Evolutionary conservation across 257 asterid genomes (phyloP), one percentile per base, ranked within the genome.

Genomic region (Voacanga thouarsii): DNA sequence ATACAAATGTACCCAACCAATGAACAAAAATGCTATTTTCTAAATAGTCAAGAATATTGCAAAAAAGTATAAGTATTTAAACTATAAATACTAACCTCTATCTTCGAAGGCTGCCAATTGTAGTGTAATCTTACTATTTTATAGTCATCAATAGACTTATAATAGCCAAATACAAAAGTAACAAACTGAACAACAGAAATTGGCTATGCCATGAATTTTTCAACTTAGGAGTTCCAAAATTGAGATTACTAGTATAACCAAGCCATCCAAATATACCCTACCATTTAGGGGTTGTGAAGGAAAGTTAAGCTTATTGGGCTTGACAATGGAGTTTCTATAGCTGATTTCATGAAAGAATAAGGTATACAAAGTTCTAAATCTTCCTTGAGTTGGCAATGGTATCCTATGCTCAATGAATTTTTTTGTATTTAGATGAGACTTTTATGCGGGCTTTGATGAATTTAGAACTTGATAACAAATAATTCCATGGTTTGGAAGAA

Each of bases 361-460:
- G 24, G 37, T 24, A 26, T 1, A 8, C 1, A 60, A 0, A 26
- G 37, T 11, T 8, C 18, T 9, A 1, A 37, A 6, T 5, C 12
- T 2, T 60, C 4, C 16, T 0, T 0, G 15, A 60, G 66, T 37
- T 16, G 24, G 37, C 0, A 7, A 4, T 21, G 23, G 63, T 21
- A 56, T 11, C 12, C 63, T 56, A 1, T 55, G 24, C 9, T 55
- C 7, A 5, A 5, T 55, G 7, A 18, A 21, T n/a, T 18, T 23
- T 24, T 23, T 23, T 56, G 18, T 56, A 28, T 56, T 56, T 12
- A 23, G 63, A 56, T 15, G 60, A 55, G 28, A 56, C 23, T 56
- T 56, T 23, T 3, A 80, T 79, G 81, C 80, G 85, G 44, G 64
- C 5, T 53, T 76, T 82, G 72, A 71, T 75, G 85, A 83, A 85